phyloP scores from a whole-genome alignment of 176 grass and related monocot species.

The Cymbopogon citratus region DNA sequence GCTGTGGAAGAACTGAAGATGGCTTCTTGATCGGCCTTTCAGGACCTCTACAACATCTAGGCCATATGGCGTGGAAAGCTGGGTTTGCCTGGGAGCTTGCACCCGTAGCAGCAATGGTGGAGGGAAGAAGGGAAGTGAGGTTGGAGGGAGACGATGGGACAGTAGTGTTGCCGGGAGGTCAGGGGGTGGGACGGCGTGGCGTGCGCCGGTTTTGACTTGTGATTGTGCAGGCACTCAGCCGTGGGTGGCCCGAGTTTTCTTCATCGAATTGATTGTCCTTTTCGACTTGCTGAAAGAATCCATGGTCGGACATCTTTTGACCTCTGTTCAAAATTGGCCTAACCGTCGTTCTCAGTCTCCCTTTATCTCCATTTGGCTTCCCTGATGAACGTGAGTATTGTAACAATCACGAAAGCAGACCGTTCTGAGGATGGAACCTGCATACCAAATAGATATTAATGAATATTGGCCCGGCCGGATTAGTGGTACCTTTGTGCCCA shows the following conservation, averaged over 20 bases:
- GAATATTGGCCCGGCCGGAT: neutral
- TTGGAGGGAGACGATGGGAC: conserved; percentile 39
- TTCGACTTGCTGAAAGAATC: conserved; percentile 37
- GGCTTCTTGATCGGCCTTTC: conserved; percentile 19
- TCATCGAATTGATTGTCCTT: conserved; percentile 37
- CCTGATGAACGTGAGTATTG: conserved; percentile 15
- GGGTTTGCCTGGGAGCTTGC: conserved; percentile 29
- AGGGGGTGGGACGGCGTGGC: conserved; percentile 9
- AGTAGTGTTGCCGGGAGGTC: neutral
- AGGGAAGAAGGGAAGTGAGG: neutral
- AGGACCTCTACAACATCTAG: conserved; percentile 6
- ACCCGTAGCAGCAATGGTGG: conserved; percentile 44
- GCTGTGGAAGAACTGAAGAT: conserved; percentile 8
- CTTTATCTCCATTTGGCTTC: conserved; percentile 23
- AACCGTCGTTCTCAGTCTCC: conserved; percentile 22
- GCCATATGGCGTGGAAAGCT: conserved; percentile 37
- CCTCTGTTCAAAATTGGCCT: conserved; percentile 44
- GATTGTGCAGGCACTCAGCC: conserved; percentile 44
- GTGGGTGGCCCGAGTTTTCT: conserved; percentile 29
- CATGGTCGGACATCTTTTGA: conserved; percentile 50
- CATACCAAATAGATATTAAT: conserved; percentile 18
- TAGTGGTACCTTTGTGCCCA: neutral
- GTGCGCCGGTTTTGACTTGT: conserved; percentile 50
- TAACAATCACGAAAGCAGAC: conserved; percentile 23
- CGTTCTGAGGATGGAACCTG: conserved; percentile 9